These are phyloP conservation scores for Colletotrichum sidae DNA, from an alignment of 2,329 filamentous ascomycete species.

Conservation along the genomic window DNA sequence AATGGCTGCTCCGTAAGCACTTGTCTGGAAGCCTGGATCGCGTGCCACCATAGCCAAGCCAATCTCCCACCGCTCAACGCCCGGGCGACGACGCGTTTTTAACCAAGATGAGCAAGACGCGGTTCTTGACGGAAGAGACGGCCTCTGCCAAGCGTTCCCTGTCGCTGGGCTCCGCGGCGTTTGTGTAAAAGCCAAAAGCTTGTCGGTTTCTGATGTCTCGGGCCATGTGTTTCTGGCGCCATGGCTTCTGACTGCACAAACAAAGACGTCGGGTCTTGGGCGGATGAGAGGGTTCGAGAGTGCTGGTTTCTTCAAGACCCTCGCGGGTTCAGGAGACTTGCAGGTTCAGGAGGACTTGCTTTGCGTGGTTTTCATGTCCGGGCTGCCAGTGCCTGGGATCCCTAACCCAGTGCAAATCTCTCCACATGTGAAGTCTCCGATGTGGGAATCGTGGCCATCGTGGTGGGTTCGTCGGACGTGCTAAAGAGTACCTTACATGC, in stretches of 20 bases:
- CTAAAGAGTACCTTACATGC: too few species aligned
- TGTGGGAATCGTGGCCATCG: neutral
- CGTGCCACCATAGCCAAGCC: slow-evolving; percentile 8
- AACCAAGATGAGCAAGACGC: neutral
- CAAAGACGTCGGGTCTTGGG: too few species aligned
- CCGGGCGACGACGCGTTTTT: slow-evolving; percentile 1
- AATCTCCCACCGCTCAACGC: slow-evolving; percentile 18
- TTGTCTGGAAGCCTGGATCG: neutral
- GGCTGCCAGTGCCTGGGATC: neutral
- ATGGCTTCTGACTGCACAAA: neutral
- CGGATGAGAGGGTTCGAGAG: too few species aligned
- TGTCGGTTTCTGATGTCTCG: neutral
- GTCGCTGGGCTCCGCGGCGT: neutral
- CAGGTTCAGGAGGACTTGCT: too few species aligned
- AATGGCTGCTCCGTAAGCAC: neutral
- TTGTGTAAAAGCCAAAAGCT: neutral
- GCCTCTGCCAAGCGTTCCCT: neutral
- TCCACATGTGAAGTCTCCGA: neutral
- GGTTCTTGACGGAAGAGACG: neutral
- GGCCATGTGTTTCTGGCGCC: neutral
- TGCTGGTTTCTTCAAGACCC: too few species aligned
- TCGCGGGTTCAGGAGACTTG: too few species aligned
- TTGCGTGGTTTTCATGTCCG: neutral
- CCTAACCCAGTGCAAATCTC: neutral
- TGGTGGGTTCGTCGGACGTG: neutral